A percentile compares a stretch with the other conserved stretches of the same genome.
phyloP scores from a whole-genome alignment of 2,329 filamentous ascomycete genomes.

The Penicillium sp. region DNA sequence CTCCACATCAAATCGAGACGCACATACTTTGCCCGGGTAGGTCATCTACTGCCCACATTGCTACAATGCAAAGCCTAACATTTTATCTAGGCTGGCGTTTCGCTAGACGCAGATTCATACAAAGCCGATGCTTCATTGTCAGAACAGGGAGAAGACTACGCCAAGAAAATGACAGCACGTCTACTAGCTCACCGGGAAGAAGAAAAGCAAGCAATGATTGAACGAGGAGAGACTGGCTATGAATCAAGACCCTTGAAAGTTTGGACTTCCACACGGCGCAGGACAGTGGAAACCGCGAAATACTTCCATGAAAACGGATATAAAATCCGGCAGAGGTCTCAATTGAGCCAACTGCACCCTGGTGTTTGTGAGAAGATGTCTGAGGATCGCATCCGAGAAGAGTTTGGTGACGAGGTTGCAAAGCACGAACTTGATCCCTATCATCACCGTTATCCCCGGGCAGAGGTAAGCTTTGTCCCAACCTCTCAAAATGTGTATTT shows the following conservation, averaged over 20 bases:
- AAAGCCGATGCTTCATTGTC: slow-evolving; percentile 85
- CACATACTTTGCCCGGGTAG: slow-evolving; percentile 81
- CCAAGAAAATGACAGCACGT: slow-evolving; percentile 79
- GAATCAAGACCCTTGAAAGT: slow-evolving; percentile 78
- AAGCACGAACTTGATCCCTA: slow-evolving; percentile 96
- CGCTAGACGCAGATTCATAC: slow-evolving; percentile 85
- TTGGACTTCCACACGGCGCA: slow-evolving; percentile 89
- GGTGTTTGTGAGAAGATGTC: slow-evolving; percentile 94
- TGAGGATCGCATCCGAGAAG: slow-evolving; percentile 71
- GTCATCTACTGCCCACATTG: slow-evolving; percentile 12
- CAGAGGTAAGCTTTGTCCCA: slow-evolving; percentile 62
- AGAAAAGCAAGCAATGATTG: slow-evolving; percentile 68
- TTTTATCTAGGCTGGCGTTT: slow-evolving; percentile 63
- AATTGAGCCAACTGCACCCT: slow-evolving; percentile 96
- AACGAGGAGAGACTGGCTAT: slow-evolving; percentile 63
- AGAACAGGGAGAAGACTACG: slow-evolving; percentile 74
- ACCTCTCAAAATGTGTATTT: background rate
- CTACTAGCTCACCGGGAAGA: slow-evolving; percentile 79
- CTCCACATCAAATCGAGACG: slow-evolving; percentile 92
- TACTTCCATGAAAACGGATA: slow-evolving; percentile 76
- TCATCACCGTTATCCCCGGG: slow-evolving; percentile 91
- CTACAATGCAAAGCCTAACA: slow-evolving; percentile 8
- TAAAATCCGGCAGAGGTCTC: slow-evolving; percentile 84
- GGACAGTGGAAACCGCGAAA: slow-evolving; percentile 86
- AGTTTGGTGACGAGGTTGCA: slow-evolving; percentile 85